These are phyloP conservation scores for Candida sanyaensis DNA, from an alignment of 1,139 yeast genomes.

Conservation along the genomic window DNA sequence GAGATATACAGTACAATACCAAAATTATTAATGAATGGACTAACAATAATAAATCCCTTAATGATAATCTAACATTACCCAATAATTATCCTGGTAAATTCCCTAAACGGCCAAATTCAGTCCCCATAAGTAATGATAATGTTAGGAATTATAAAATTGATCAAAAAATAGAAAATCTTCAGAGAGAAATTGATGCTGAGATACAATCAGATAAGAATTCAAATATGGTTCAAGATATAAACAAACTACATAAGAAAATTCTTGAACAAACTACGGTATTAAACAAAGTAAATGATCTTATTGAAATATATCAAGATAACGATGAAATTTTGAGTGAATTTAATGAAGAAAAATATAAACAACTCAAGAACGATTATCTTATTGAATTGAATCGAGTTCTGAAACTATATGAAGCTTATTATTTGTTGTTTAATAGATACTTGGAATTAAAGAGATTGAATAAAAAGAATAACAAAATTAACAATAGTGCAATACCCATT, in stretches of 20 bases:
- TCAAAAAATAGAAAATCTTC: conserved; percentile 16
- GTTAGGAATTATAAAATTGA: conserved; percentile 7
- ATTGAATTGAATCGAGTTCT: conserved; percentile 32
- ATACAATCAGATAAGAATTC: conserved; percentile 12
- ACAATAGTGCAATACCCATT: conserved; percentile 10
- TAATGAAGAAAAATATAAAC: conserved; percentile 11
- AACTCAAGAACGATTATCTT: conserved; percentile 35
- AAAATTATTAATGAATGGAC: conserved; percentile 13
- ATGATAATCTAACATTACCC: conserved; percentile 17
- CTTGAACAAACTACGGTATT: conserved; percentile 24
- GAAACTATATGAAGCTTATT: conserved; percentile 37
- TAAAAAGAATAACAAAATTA: background rate
- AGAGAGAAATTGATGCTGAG: conserved; percentile 19
- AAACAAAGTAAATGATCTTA: conserved; percentile 21
- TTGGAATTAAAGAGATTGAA: conserved; percentile 28
- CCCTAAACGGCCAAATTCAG: conserved; percentile 4
- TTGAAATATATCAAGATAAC: conserved; percentile 19
- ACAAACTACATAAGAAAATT: conserved; percentile 17
- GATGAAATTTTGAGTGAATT: conserved; percentile 2
- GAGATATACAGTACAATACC: conserved; percentile 16
- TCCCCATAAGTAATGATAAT: background rate
- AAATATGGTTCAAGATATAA: conserved; percentile 12
- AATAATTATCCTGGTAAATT: conserved; percentile 25
- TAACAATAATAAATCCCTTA: conserved; percentile 6
- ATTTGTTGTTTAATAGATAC: conserved; percentile 43